phyloP scores from a whole-genome alignment of 495 filamentous ascomycete species.

The Parathielavia hyrcaniae region DNA sequence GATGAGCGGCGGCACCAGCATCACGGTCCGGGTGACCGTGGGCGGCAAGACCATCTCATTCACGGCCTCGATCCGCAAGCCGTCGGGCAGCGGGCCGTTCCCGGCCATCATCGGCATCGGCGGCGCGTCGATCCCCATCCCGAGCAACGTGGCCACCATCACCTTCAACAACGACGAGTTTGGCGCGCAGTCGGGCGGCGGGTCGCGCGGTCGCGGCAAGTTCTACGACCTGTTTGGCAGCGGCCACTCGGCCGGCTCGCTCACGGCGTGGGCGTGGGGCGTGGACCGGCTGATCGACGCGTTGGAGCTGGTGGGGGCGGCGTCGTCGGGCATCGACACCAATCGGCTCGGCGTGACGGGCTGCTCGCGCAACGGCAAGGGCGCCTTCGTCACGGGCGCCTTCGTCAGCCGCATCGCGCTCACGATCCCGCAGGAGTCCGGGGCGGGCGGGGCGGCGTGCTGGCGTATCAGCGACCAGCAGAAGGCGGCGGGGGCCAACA shows the following conservation, averaged over 20 bases:
- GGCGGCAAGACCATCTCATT: constrained; percentile 45
- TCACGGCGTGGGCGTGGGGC: constrained; percentile 52
- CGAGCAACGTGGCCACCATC: constrained; percentile 43
- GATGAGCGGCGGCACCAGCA: constrained; percentile 36
- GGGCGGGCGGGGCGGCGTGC: constrained; percentile 48
- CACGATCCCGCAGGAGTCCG: constrained; percentile 51
- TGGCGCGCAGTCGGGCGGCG: constrained; percentile 35
- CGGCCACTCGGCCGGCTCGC: constrained; percentile 45
- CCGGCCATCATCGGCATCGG: constrained; percentile 49
- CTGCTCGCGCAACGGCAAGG: constrained; percentile 53
- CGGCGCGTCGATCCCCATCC: constrained; percentile 43
- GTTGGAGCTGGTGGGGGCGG: constrained; percentile 42
- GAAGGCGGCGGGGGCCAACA: constrained; percentile 45
- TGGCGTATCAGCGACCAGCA: constrained; percentile 49
- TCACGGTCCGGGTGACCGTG: constrained; percentile 42
- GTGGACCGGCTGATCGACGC: constrained; percentile 49
- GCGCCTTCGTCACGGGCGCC: constrained; percentile 47
- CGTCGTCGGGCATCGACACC: constrained; percentile 44
- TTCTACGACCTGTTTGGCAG: constrained; percentile 50
- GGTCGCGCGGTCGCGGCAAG: constrained; percentile 41
- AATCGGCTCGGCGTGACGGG: constrained; percentile 47
- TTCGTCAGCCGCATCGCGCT: constrained; percentile 48
- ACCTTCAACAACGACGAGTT: constrained; percentile 48
- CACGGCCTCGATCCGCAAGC: constrained; percentile 40
- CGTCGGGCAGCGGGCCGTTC: constrained; percentile 37